A percentile compares a stretch with the other conserved stretches of the same genome.
Evolutionary conservation across 2,329 filamentous ascomycete species (phyloP).

Genomic region (Arthroderma sp.): DNA sequence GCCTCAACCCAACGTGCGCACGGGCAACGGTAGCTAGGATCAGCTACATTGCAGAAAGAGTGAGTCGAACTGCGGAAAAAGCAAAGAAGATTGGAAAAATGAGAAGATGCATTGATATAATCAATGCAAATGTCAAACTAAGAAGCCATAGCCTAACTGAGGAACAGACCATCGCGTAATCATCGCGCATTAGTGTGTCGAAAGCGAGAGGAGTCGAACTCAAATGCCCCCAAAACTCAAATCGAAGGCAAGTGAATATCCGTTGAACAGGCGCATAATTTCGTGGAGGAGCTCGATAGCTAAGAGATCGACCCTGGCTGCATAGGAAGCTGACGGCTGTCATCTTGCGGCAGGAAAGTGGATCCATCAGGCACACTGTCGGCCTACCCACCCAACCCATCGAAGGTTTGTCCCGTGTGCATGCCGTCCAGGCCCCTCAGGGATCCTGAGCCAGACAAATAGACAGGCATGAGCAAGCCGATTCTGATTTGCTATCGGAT

Average conservation of each 20-base stretch:
- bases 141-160: neutral
- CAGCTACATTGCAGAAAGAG: neutral
- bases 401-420: neutral
- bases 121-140: neutral
- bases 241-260: neutral
- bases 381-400: neutral
- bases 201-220: neutral
- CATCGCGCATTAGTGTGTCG: slow-evolving; percentile 7
- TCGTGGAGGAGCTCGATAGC: neutral
- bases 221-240: neutral
- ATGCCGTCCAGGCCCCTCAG: neutral
- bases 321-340: slow-evolving; percentile 2
- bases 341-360: neutral
- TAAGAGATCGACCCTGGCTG: slow-evolving; percentile 8
- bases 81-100: neutral
- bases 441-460: neutral
- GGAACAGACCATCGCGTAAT: neutral
- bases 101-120: neutral
- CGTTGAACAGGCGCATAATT: neutral
- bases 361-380: slow-evolving; percentile 1
- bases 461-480: neutral
- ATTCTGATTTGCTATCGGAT: slow-evolving; percentile 12
- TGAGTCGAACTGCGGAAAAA: slow-evolving; percentile 9
- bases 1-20: neutral
- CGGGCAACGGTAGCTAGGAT: neutral